Conservation (phyloP, 108 stramenopile genomes). For the Cyclostephanos tholiformis region DNA sequence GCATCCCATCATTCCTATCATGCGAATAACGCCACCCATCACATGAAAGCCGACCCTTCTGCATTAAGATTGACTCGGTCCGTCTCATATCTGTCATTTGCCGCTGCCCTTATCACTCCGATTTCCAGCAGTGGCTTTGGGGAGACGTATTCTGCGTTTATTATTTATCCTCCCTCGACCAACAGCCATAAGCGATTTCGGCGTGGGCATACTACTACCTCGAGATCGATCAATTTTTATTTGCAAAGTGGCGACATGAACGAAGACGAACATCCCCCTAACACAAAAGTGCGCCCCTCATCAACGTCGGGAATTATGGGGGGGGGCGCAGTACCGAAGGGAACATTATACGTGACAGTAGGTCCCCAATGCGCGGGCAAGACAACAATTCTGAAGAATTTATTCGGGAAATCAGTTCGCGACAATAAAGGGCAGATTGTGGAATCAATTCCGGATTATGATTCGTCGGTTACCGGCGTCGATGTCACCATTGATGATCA, state of each 20-base stretch:
- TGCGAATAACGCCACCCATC: too few relatives aligned
- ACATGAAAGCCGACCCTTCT: neutral
- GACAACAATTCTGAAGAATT: conserved; percentile 56
- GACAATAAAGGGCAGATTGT: neutral
- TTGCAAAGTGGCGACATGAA: neutral
- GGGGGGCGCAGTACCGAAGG: conserved; percentile 14
- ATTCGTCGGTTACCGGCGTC: conserved; percentile 13
- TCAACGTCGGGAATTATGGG: neutral
- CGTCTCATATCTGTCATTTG: neutral
- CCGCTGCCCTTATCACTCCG: neutral
- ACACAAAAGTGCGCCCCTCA: neutral
- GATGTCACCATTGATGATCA: conserved; percentile 85
- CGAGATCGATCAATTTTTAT: neutral
- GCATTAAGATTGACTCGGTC: neutral
- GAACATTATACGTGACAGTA: conserved; percentile 77
- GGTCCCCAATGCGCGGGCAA: conserved; percentile 84
- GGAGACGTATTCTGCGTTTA: neutral
- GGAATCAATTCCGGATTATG: conserved; percentile 1
- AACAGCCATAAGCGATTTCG: neutral
- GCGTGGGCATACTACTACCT: neutral
- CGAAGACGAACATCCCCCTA: neutral
- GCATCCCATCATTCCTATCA: too few relatives aligned
- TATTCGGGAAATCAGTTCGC: conserved; percentile 32
- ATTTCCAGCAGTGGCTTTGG: neutral
- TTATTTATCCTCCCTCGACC: too few relatives aligned